These are phyloP conservation scores for Hibiscus syriacus DNA, from an alignment of 345 rosid genomes.

Conservation along the genomic window DNA sequence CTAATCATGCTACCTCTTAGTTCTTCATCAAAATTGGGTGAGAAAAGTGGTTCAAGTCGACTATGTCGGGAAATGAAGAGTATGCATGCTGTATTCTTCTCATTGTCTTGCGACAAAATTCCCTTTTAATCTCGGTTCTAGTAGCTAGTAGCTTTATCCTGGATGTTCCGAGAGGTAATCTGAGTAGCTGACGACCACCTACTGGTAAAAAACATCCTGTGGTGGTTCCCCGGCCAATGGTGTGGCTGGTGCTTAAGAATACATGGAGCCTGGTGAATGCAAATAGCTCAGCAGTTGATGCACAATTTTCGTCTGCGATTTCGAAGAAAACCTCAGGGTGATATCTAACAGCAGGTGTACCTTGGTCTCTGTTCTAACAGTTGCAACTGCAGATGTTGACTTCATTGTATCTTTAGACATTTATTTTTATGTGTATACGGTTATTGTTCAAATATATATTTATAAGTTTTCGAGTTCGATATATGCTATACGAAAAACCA, in stretches of 20 bases:
- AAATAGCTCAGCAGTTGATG: background rate
- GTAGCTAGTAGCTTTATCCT: background rate
- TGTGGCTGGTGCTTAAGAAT: background rate
- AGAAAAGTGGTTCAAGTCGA: too few species aligned
- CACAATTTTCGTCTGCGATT: background rate
- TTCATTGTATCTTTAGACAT: background rate
- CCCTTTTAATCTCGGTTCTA: background rate
- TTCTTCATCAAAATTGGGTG: too few species aligned
- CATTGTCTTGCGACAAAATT: background rate
- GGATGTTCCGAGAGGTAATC: background rate
- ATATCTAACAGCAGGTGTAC: too few species aligned
- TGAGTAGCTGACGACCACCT: background rate
- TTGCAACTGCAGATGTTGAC: background rate
- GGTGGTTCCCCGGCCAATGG: background rate
- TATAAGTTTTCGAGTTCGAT: too few species aligned
- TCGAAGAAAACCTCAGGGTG: background rate
- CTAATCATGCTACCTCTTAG: too few species aligned
- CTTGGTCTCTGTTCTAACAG: too few species aligned
- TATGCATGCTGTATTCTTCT: background rate
- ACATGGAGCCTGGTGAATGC: background rate
- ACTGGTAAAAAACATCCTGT: background rate
- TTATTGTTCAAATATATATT: too few species aligned
- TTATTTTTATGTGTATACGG: too few species aligned
- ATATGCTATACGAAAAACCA: too few species aligned
- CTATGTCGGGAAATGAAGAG: background rate